Percentiles rank a stretch among this genome's conserved stretches.
Conservation (phyloP, 352 stramenopile species). For the Globisporangium uncinulatum region DNA sequence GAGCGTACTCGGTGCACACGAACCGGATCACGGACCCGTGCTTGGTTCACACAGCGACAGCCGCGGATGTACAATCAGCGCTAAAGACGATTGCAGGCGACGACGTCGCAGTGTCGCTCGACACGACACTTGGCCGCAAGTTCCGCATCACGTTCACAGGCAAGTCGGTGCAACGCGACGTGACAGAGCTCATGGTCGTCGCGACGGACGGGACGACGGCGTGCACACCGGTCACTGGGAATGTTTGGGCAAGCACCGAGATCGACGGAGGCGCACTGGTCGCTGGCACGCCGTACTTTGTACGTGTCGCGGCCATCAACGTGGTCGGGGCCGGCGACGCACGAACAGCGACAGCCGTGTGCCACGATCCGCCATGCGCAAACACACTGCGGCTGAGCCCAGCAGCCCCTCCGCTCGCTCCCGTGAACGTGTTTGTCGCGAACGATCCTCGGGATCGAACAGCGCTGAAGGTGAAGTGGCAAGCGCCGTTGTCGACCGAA, state of each 20-base stretch:
- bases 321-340: constrained; percentile 65
- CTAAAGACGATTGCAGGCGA: constrained; percentile 48
- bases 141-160: constrained; percentile 91
- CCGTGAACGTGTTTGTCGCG: constrained; percentile 71
- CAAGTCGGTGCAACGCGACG: constrained; percentile 30
- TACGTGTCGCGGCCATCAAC: constrained; percentile 89
- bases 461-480: constrained; percentile 85
- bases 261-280: constrained; percentile 77
- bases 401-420: constrained; percentile 62
- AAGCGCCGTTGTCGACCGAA: constrained; percentile 49
- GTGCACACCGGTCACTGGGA: constrained; percentile 43
- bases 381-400: constrained; percentile 40
- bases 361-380: constrained; percentile 46
- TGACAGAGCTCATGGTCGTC: constrained; percentile 40
- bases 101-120: constrained; percentile 51
- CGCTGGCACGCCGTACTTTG: constrained; percentile 84
- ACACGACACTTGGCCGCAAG: constrained; percentile 35
- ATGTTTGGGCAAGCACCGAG: constrained; percentile 59
- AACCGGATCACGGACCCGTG: constrained; percentile 42
- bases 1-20: constrained; percentile 42
- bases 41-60: constrained; percentile 27
- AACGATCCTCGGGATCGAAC: constrained; percentile 74
- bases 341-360: constrained; percentile 32
- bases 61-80: constrained; percentile 19
- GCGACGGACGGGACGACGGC: constrained; percentile 49